Evolutionary conservation across 2,329 filamentous ascomycete genomes (phyloP), one percentile per base, ranked within the genome.

Genomic region (Xylariaceae sp.): DNA sequence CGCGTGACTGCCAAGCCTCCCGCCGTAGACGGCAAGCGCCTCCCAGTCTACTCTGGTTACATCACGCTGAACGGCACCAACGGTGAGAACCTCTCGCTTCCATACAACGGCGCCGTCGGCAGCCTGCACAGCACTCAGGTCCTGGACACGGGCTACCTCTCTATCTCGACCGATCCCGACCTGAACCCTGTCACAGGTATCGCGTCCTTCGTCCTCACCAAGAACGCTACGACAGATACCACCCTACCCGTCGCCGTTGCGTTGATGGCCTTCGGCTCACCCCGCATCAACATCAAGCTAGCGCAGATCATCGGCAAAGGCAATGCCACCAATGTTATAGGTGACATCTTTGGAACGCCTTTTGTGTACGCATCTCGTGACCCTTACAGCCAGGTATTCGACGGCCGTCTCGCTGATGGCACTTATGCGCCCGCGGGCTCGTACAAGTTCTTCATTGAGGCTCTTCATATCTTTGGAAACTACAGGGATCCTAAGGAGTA

Each of bases 401-500:
- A 80, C 46, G 83, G 83, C 11, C 70, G 72, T 49, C 69, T 85
- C 4, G 71, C 72, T 0, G 75, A 79, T 8, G 81, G 80, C 12
- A 73, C 65, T 1, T 82, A 79, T 57, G 82, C 76, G 1, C 77
- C 80, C 0, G 72, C 75, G 0, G 83, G 82, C 9, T 64, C 67
- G 24, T 85, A 86, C 69, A 79, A 77, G 68, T 72, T 85, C 46
- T 72, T 73, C 1, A 72, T 83, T 26, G 75, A 76, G 54, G 78
- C 81, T 2, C 68, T 85, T 60, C 76, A 75, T 56, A 76, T 85
- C 56, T 82, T 80, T 65, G 82, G 82, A 4, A 74, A 85, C 54
- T 68, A 71, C 29, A 67, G 71, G 12, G 73, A 77, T 53, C 58
- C 71, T 2, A 70, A 68, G 3, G 79, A 85, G 45, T 85, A 81